Percentiles rank a stretch among this genome's conserved stretches.
phyloP scores from a whole-genome alignment of 2,329 filamentous ascomycete genomes.

The Pseudomassariella vexata region DNA sequence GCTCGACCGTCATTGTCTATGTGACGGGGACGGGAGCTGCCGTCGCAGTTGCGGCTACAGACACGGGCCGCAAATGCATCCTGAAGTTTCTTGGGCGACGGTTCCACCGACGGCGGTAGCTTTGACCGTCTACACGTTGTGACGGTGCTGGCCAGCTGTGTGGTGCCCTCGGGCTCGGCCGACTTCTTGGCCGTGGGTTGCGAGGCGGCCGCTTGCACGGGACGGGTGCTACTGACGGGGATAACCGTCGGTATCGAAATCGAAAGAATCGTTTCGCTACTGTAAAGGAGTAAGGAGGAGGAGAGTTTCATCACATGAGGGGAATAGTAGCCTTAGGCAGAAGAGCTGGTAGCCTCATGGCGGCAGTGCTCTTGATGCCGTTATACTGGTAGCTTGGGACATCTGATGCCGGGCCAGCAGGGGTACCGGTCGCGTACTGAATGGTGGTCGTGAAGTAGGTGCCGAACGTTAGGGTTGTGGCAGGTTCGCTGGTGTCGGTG shows the following conservation, averaged over 20 bases:
- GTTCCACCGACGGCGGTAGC: not conserved
- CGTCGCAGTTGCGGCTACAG: too few species aligned
- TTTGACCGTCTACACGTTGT: not conserved
- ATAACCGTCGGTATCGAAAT: not conserved
- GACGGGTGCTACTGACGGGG: too few species aligned
- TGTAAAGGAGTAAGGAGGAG: not conserved
- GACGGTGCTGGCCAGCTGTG: conserved; percentile 2
- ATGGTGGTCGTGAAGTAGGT: conserved; percentile 20
- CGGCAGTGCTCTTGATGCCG: not conserved
- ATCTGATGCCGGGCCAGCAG: conserved; percentile 3
- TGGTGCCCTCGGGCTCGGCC: not conserved
- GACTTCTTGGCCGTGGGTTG: too few species aligned
- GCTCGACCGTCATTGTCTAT: conserved; percentile 1
- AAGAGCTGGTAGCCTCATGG: not conserved
- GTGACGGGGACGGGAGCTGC: conserved; percentile 1
- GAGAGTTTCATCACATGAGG: not conserved
- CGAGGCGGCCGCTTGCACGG: too few species aligned
- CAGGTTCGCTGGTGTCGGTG: conserved; percentile 9
- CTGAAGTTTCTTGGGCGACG: too few species aligned
- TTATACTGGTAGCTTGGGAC: not conserved
- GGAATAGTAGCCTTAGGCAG: conserved; percentile 1
- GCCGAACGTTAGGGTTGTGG: conserved; percentile 19
- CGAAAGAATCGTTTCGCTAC: too few species aligned
- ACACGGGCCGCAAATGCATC: too few species aligned
- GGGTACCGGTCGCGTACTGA: conserved; percentile 17